A percentile compares a stretch with the other conserved stretches of the same genome.
Conservation (phyloP, 306 rosid genomes). For the Sicyos edulis region DNA sequence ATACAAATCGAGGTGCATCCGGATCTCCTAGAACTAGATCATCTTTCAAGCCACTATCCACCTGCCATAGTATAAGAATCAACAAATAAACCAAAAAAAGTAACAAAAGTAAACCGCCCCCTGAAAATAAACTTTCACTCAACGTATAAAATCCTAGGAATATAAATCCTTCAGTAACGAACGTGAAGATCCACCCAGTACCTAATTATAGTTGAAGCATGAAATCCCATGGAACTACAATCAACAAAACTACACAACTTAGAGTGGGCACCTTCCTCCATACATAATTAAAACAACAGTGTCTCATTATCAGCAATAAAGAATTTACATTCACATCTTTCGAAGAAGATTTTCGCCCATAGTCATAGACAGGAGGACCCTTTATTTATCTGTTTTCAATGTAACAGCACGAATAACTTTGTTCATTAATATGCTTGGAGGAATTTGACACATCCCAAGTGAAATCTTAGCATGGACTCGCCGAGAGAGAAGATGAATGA, state of each 20-base stretch:
- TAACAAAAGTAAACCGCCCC: neutral
- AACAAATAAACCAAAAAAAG: constrained; percentile 17
- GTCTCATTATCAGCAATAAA: neutral
- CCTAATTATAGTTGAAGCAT: constrained; percentile 3
- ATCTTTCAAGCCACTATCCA: constrained; percentile 85
- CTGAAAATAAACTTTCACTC: neutral
- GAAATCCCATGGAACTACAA: neutral
- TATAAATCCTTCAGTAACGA: neutral
- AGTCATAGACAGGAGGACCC: neutral
- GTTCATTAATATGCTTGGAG: neutral
- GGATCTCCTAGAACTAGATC: constrained; percentile 94
- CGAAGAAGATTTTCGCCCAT: neutral
- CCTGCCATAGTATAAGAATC: constrained; percentile 38
- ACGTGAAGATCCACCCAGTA: neutral
- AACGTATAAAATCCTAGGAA: neutral
- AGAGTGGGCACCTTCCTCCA: neutral
- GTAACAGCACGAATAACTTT: neutral
- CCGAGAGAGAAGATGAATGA: neutral
- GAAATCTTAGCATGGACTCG: neutral
- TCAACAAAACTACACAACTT: constrained; percentile 6
- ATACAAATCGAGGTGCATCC: constrained; percentile 75
- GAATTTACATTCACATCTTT: constrained; percentile 1
- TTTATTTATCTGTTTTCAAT: neutral
- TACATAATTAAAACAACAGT: neutral
- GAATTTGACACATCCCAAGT: neutral